Base-by-base conservation (phyloP, 225 moss, liverwort and hornwort species). In the Polytrichum commune region DNA sequence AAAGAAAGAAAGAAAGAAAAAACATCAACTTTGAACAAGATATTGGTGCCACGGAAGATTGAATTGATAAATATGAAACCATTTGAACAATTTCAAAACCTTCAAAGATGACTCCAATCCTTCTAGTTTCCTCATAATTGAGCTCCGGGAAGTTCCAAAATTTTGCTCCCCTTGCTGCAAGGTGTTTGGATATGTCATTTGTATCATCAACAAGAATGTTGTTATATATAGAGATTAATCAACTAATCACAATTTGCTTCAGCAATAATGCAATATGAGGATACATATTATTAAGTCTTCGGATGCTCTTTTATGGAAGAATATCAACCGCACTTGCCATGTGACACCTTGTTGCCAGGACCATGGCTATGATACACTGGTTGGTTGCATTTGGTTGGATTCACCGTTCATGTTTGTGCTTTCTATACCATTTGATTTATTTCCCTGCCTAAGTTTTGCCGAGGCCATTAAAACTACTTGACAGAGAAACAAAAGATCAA, bases 381-480 rank as follows among this genome's bases (percentile, higher is more conserved):
- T 69, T 38, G 66, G 60, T 13, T 69, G 4, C 60, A 54, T 67
- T 23, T 79, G 80, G 64, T 81, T 77, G 30, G 82, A 30, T n/a
- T 6, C 78, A 13, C 78, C 53, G 27, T 83, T 85, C 30, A 83
- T 80, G 30, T 62, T 77, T 58, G 54, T 68, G 13, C 55, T 19
- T 18, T 57, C 68, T 53, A 78, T 66, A 58, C 55, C 69, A 65
- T 61, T 71, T 19, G 55, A 32, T 24, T 64, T 66, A 18, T 73
- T 70, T 24, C 75, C 76, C 66, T 79, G 81, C 35, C 77, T 78
- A 26, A 81, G 23, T 62, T 79, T 89, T 23, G 85, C 71, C n/a
- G 81, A 71, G 18, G 83, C 83, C 70, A 69, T 83, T 9, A 89
- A 77, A n/a, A 89, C 85, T 18, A 83, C 74, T 85, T 89, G 85